These are phyloP conservation scores for Russula sp. DNA, from an alignment of 768 basidiomycete species.

Conservation along the genomic window DNA sequence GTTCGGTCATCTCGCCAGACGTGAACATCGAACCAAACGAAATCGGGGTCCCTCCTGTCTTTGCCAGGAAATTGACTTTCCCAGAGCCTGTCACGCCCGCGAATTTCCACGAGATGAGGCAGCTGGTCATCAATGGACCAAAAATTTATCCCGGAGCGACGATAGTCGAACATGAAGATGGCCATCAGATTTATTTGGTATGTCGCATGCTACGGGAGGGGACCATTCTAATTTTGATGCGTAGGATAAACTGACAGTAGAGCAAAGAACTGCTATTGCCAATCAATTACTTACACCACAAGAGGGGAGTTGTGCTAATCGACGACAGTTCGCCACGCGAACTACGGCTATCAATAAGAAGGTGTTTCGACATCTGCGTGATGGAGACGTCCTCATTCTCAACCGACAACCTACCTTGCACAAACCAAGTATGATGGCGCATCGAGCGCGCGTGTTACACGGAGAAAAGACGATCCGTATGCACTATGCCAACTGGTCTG, in stretches of 20 bases:
- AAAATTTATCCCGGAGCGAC: constrained; percentile 88
- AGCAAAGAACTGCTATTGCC: constrained; percentile 92
- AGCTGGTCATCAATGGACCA: constrained; percentile 88
- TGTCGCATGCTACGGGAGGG: constrained; percentile 30
- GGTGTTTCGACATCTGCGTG: constrained; percentile 90
- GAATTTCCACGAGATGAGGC: constrained; percentile 85
- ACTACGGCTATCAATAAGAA: constrained; percentile 90
- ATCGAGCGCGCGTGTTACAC: constrained; percentile 83
- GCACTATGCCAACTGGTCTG: constrained; percentile 99
- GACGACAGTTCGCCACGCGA: constrained; percentile 66
- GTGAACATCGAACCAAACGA: constrained; percentile 99
- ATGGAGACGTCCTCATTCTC: constrained; percentile 92
- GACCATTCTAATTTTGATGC: background rate
- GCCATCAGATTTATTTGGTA: constrained; percentile 80
- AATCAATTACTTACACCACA: constrained; percentile 92
- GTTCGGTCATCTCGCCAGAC: constrained; percentile 99
- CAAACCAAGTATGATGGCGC: constrained; percentile 99
- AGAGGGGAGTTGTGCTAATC: constrained; percentile 57
- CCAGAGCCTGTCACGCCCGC: constrained; percentile 93
- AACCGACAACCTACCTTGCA: constrained; percentile 98
- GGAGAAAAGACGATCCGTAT: constrained; percentile 99
- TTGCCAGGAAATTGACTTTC: constrained; percentile 94
- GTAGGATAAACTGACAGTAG: constrained; percentile 80
- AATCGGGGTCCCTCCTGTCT: constrained; percentile 96
- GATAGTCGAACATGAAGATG: constrained; percentile 95